Evolutionary conservation across 257 asterid genomes (phyloP).

Genomic region (Vinca minor): DNA sequence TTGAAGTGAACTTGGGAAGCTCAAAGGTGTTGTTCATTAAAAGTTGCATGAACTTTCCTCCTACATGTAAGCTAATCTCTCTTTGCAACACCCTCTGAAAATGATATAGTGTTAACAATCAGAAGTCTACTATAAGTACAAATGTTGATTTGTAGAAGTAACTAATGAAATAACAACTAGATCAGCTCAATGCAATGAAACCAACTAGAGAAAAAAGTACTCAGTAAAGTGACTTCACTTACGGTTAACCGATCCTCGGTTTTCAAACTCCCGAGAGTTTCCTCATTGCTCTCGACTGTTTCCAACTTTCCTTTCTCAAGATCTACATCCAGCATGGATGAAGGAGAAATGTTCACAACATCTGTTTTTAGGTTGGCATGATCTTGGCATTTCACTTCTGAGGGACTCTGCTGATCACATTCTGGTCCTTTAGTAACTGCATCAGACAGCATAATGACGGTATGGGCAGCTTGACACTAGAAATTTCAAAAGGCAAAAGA

Average conservation of each 20-base stretch:
- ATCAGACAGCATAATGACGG: slow-evolving; percentile 15
- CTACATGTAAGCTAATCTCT: slow-evolving; percentile 59
- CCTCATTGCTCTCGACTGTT: slow-evolving; percentile 31
- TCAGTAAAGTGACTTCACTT: slow-evolving; percentile 28
- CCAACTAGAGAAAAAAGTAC: slow-evolving; percentile 1
- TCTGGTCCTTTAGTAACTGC: slow-evolving; percentile 17
- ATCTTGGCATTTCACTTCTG: slow-evolving; percentile 32
- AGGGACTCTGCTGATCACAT: slow-evolving; percentile 14
- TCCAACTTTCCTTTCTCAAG: slow-evolving; percentile 65
- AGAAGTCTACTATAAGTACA: not conserved
- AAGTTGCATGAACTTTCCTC: slow-evolving; percentile 76
- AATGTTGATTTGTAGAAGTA: not conserved
- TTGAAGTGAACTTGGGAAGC: slow-evolving; percentile 63
- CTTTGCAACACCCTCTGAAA: slow-evolving; percentile 58
- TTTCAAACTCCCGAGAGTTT: slow-evolving; percentile 35
- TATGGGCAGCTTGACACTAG: slow-evolving; percentile 24
- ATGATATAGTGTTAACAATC: slow-evolving; percentile 14
- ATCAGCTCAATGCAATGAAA: not conserved
- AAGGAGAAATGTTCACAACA: slow-evolving; percentile 31
- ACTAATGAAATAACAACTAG: not conserved
- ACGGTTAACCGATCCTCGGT: slow-evolving; percentile 55
- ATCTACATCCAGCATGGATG: slow-evolving; percentile 38
- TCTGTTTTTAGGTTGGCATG: slow-evolving; percentile 37
- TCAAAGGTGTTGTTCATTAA: slow-evolving; percentile 57
- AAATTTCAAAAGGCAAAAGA: slow-evolving; percentile 1